A percentile compares a stretch with the other conserved stretches of the same genome.
Conservation (phyloP, 768 basidiomycete genomes). For the Rhodotorula graminis region DNA sequence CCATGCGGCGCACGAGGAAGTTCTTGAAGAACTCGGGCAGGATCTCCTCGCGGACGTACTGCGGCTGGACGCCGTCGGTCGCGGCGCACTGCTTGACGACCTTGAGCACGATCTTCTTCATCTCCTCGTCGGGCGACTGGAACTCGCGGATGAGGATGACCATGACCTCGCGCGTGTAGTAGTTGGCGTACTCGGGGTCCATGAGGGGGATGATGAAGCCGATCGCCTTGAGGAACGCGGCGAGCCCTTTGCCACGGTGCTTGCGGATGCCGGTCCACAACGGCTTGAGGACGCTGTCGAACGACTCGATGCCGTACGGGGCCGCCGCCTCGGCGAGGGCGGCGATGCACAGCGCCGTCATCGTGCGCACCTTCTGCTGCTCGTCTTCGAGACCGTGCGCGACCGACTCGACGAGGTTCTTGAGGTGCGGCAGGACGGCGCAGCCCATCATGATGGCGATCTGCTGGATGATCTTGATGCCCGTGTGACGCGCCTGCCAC, state of each 20-base stretch:
- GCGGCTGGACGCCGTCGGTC: constrained; percentile 93
- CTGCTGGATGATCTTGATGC: constrained; percentile 98
- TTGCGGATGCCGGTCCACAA: constrained; percentile 89
- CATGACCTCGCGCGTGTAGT: constrained; percentile 97
- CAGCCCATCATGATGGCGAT: constrained; percentile 99
- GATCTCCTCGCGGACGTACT: constrained; percentile 95
- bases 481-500: constrained; percentile 98
- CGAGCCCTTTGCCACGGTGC: constrained; percentile 89
- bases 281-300: constrained; percentile 93
- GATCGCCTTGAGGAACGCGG: constrained; percentile 94
- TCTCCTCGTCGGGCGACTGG: constrained; percentile 98
- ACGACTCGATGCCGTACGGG: constrained; percentile 98
- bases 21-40: constrained; percentile 98
- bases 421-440: constrained; percentile 90
- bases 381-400: constrained; percentile 88
- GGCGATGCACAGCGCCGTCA: constrained; percentile 86
- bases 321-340: constrained; percentile 95
- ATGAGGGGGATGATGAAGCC: constrained; percentile 99
- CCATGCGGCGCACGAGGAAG: constrained; percentile 83
- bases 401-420: constrained; percentile 93
- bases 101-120: constrained; percentile 99
- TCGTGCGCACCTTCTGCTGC: constrained; percentile 92
- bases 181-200: constrained; percentile 99
- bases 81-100: constrained; percentile 98
- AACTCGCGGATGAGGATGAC: constrained; percentile 96